Conservation (phyloP, 768 basidiomycete genomes). For the Tylopilus vinaceipallidus region DNA sequence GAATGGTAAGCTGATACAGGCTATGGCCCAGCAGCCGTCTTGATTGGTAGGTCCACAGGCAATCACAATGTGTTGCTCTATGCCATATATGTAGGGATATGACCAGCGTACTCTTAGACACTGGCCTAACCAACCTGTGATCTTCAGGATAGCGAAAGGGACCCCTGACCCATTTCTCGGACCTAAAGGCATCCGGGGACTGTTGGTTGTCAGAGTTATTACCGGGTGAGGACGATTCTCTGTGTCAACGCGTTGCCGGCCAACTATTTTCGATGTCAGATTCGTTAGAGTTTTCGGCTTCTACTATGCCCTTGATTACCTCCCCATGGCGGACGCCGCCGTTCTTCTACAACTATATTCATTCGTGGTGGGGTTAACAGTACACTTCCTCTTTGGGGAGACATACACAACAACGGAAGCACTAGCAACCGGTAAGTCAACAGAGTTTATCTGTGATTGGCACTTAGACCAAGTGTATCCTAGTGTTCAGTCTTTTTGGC, state of each 20-base stretch:
- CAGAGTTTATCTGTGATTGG: not conserved
- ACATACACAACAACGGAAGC: constrained; percentile 52
- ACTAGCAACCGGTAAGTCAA: constrained; percentile 46
- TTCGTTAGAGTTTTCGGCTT: constrained; percentile 71
- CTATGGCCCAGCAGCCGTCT: too few relatives aligned
- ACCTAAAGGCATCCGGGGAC: constrained; percentile 61
- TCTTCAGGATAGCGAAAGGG: constrained; percentile 36
- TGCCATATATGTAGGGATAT: constrained; percentile 45
- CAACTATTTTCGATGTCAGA: constrained; percentile 31
- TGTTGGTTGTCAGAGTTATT: constrained; percentile 59
- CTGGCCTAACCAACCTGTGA: not conserved
- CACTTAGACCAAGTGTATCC: not conserved
- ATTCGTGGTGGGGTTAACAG: constrained; percentile 59
- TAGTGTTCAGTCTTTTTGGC: constrained; percentile 67
- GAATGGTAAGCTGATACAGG: constrained; percentile 68
- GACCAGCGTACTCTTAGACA: too few relatives aligned
- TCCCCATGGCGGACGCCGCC: constrained; percentile 76
- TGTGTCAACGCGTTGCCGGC: not conserved
- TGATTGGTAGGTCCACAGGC: constrained; percentile 32
- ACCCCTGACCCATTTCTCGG: constrained; percentile 63
- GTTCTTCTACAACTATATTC: constrained; percentile 77
- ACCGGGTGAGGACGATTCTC: constrained; percentile 47
- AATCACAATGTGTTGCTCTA: constrained; percentile 52
- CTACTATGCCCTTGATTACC: constrained; percentile 71
- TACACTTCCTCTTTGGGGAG: constrained; percentile 62